A percentile compares a stretch with the other conserved stretches of the same genome.
Conservation (phyloP, 257 asterid species). For the Gynochthodes officinalis region DNA sequence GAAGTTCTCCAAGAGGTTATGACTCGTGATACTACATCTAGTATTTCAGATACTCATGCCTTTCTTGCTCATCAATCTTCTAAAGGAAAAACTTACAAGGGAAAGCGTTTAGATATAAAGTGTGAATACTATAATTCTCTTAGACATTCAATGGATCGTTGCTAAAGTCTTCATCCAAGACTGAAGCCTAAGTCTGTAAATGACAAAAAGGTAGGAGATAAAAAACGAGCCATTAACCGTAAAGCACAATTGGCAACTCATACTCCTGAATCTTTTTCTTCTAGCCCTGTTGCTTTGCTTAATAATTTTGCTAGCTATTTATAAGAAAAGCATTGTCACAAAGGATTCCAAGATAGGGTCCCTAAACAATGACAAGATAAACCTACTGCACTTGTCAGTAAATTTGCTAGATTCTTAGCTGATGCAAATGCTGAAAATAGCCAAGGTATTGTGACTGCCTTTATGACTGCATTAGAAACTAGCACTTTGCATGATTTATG, state of each 20-base stretch:
- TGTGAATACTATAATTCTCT: not conserved
- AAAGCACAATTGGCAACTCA: not conserved
- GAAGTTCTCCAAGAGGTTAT: not conserved
- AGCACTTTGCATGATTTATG: not conserved
- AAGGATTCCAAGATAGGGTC: no score
- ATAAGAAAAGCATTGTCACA: no score
- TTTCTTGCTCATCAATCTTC: not conserved
- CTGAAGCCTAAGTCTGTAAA: not conserved
- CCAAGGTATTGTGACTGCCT: constrained; percentile 1
- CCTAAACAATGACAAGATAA: no score
- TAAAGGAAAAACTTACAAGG: not conserved
- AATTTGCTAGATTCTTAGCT: not conserved
- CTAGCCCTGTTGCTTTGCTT: not conserved
- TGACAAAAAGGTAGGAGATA: not conserved
- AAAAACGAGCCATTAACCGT: not conserved
- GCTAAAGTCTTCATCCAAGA: not conserved
- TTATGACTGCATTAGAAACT: not conserved
- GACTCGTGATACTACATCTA: not conserved
- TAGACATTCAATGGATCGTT: not conserved
- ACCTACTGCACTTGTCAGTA: not conserved
- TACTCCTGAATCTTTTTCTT: not conserved
- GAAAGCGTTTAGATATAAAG: not conserved
- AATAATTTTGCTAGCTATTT: not conserved
- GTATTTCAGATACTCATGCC: not conserved
- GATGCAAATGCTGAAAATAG: not conserved